These are phyloP conservation scores for Amanita molliuscula DNA, from an alignment of 768 basidiomycete species.

Conservation along the genomic window DNA sequence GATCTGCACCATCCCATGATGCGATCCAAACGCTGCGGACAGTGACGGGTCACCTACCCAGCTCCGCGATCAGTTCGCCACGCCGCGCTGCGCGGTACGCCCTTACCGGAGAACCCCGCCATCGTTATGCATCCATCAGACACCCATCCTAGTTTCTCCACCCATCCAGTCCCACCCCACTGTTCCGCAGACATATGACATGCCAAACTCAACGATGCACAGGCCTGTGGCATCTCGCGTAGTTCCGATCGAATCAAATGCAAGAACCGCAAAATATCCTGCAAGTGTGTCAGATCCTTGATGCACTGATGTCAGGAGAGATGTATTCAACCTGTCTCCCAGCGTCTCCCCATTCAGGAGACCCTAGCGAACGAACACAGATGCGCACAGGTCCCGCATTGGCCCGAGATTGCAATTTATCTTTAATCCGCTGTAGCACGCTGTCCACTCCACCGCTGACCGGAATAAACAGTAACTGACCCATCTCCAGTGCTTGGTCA, in stretches of 20 bases:
- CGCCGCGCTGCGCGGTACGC: constrained; percentile 4
- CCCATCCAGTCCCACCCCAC: constrained; percentile 62
- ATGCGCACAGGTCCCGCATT: constrained; percentile 37
- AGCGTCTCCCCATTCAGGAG: constrained; percentile 61
- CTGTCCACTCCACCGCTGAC: constrained; percentile 7
- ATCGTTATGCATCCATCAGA: constrained; percentile 69
- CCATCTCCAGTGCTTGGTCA: constrained; percentile 28
- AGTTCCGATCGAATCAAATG: constrained; percentile 54
- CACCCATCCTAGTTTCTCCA: constrained; percentile 69
- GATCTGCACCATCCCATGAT: constrained; percentile 79
- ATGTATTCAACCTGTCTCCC: constrained; percentile 35
- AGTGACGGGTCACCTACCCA: constrained; percentile 67
- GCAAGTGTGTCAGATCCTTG: background rate
- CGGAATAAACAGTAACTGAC: constrained; percentile 25
- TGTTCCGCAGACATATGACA: constrained; percentile 48
- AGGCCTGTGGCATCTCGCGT: constrained; percentile 44
- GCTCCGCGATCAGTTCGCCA: background rate
- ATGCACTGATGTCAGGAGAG: background rate
- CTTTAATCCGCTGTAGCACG: constrained; percentile 17
- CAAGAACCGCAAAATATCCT: constrained; percentile 70
- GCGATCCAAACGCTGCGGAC: constrained; percentile 61
- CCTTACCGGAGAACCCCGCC: constrained; percentile 66
- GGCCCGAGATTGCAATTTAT: constrained; percentile 17
- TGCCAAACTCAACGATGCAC: constrained; percentile 60
- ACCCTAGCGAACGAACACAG: constrained; percentile 54